phyloP scores from a whole-genome alignment of 805 yeast species.

The Ogataea kodamae region DNA sequence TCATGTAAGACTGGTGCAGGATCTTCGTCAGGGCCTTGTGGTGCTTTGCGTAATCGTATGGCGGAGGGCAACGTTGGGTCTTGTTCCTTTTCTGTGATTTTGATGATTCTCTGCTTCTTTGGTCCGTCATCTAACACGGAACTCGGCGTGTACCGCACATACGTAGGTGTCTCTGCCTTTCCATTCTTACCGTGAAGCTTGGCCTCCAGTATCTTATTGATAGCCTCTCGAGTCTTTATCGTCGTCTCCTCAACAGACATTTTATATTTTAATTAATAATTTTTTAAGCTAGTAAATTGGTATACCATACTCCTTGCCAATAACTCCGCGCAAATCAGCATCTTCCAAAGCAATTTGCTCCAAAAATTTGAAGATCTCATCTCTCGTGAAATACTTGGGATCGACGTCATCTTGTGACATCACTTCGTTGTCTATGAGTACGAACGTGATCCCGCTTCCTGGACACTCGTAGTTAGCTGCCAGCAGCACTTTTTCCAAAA shows the following conservation, averaged over 20 bases:
- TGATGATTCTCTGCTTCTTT: slow-evolving; percentile 46
- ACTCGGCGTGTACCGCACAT: slow-evolving; percentile 42
- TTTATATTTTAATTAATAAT: slow-evolving; percentile 1
- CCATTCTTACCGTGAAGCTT: slow-evolving; percentile 34
- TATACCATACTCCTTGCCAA: slow-evolving; percentile 33
- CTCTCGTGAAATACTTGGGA: slow-evolving; percentile 44
- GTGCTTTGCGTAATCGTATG: slow-evolving; percentile 67
- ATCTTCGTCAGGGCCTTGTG: slow-evolving; percentile 56
- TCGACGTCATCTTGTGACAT: slow-evolving; percentile 27
- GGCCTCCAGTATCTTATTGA: slow-evolving; percentile 48
- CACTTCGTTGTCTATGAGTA: slow-evolving; percentile 43
- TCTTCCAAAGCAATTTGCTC: slow-evolving; percentile 43
- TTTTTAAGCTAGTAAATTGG: slow-evolving; percentile 12
- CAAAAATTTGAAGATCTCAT: slow-evolving; percentile 40
- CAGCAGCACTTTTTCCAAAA: slow-evolving; percentile 49
- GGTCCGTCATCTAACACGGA: slow-evolving; percentile 30
- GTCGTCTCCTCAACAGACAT: slow-evolving; percentile 36
- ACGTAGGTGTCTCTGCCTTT: slow-evolving; percentile 34
- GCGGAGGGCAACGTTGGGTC: slow-evolving; percentile 89
- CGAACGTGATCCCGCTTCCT: slow-evolving; percentile 50
- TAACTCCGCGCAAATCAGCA: slow-evolving; percentile 29
- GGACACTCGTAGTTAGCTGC: slow-evolving; percentile 58
- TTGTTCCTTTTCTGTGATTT: slow-evolving; percentile 60
- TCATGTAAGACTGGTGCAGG: slow-evolving; percentile 65
- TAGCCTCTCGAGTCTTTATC: slow-evolving; percentile 52